Conservation (phyloP, 768 basidiomycete genomes). For the Auricularia cornea region DNA sequence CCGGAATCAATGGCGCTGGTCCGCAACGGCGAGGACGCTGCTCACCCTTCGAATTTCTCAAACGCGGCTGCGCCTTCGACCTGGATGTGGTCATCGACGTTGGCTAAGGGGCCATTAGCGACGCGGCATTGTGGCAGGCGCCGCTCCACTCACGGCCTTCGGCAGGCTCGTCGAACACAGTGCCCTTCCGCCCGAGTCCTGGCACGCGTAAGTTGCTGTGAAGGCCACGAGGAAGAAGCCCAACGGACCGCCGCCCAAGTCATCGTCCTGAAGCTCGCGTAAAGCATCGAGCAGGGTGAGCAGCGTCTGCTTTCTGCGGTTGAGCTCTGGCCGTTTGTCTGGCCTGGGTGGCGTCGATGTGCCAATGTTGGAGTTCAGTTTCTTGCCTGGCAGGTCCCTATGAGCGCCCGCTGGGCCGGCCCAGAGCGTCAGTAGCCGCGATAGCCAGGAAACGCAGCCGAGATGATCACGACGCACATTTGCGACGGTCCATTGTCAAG, state of each 20-base stretch:
- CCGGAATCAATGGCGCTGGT: conserved; percentile 4
- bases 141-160: conserved; percentile 50
- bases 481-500: too few species aligned
- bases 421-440: too few species aligned
- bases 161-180: conserved; percentile 51
- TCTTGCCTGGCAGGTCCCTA: neutral
- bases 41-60: conserved; percentile 52
- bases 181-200: conserved; percentile 12
- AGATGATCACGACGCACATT: too few species aligned
- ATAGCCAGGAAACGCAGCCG: too few species aligned
- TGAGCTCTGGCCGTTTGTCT: neutral
- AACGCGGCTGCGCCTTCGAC: conserved; percentile 57
- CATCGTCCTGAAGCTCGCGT: conserved; percentile 36
- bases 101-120: conserved; percentile 29
- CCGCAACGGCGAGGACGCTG: neutral
- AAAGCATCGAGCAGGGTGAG: conserved; percentile 40
- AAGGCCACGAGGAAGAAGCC: neutral
- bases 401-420: too few species aligned
- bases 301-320: conserved; percentile 34
- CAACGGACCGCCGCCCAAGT: conserved; percentile 7
- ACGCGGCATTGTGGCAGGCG: neutral
- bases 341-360: neutral
- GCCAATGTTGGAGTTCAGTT: neutral
- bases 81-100: conserved; percentile 64
- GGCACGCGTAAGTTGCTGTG: neutral